Evolutionary conservation across 1,284 basidiomycete species (phyloP).

Genomic region (Pseudozyma sp.): DNA sequence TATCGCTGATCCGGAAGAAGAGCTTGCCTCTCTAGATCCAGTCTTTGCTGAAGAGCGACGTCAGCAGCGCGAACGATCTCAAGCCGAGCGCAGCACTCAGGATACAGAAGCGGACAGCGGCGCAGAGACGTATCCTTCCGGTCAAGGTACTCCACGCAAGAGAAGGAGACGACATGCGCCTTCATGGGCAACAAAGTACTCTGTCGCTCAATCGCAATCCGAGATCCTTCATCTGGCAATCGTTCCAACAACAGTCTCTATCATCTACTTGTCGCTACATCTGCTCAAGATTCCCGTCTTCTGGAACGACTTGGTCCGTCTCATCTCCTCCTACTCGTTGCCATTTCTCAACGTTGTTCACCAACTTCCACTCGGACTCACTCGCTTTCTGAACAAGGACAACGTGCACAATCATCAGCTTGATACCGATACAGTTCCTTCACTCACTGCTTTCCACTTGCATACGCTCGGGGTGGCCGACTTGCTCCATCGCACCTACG

Average conservation of each 20-base stretch:
- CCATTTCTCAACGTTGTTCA: constrained; percentile 84
- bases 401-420: constrained; percentile 44
- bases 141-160: not conserved
- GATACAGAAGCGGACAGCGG: not conserved
- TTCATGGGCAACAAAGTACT: constrained; percentile 29
- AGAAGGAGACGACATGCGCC: constrained; percentile 18
- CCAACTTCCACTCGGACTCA: constrained; percentile 77
- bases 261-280: constrained; percentile 57
- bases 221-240: constrained; percentile 35
- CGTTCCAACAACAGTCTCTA: constrained; percentile 44
- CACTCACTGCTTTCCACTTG: constrained; percentile 74
- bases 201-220: constrained; percentile 26
- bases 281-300: constrained; percentile 54
- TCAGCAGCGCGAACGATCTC: constrained; percentile 19
- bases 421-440: constrained; percentile 75
- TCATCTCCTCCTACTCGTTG: constrained; percentile 79
- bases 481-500: constrained; percentile 73
- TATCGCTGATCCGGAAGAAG: constrained; percentile 39
- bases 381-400: constrained; percentile 74
- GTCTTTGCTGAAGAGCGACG: constrained; percentile 42
- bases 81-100: constrained; percentile 1
- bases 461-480: constrained; percentile 76
- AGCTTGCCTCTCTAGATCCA: constrained; percentile 44
- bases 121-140: not conserved
- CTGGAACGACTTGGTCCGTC: constrained; percentile 52